Evolutionary conservation across 2,329 filamentous ascomycete genomes (phyloP).

Genomic region (Raffaelea albimanens): DNA sequence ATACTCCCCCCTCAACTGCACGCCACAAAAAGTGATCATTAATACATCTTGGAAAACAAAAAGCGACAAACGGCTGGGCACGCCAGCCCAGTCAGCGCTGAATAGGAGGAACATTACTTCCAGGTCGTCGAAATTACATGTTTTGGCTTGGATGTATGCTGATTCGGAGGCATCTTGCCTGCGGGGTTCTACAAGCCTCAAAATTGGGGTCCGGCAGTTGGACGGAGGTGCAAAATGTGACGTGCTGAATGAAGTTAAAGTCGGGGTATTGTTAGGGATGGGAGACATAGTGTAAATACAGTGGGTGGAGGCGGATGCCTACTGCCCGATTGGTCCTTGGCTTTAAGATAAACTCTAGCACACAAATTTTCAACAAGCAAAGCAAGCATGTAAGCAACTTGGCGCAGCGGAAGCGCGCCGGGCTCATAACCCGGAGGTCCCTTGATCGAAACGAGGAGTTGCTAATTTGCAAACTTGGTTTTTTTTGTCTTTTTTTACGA

Average conservation of each 20-base stretch:
- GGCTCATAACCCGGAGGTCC: slow-evolving; percentile 12
- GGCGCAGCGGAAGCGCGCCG: slow-evolving; percentile 12
- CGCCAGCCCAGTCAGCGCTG: too few species aligned
- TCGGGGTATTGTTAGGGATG: too few species aligned
- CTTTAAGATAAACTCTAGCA: too few species aligned
- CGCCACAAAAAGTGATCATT: too few species aligned
- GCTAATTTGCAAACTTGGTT: slow-evolving; percentile 1
- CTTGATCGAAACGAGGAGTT: slow-evolving; percentile 12
- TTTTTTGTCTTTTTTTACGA: not conserved
- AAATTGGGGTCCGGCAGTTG: slow-evolving; percentile 2
- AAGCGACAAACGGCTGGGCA: not conserved
- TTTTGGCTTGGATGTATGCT: not conserved
- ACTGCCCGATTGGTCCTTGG: too few species aligned
- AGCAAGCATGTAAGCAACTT: slow-evolving; percentile 6
- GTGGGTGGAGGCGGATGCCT: too few species aligned
- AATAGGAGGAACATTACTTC: too few species aligned
- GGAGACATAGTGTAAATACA: too few species aligned
- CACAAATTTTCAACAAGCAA: not conserved
- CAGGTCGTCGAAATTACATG: not conserved
- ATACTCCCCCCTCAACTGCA: not conserved
- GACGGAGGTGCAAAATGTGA: too few species aligned
- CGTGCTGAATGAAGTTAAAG: too few species aligned
- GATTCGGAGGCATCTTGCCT: slow-evolving; percentile 8
- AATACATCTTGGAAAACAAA: too few species aligned
- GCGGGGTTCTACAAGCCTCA: slow-evolving; percentile 2